Base-by-base conservation (phyloP, 164 flowering plant species). In the Vitis amurensis region DNA sequence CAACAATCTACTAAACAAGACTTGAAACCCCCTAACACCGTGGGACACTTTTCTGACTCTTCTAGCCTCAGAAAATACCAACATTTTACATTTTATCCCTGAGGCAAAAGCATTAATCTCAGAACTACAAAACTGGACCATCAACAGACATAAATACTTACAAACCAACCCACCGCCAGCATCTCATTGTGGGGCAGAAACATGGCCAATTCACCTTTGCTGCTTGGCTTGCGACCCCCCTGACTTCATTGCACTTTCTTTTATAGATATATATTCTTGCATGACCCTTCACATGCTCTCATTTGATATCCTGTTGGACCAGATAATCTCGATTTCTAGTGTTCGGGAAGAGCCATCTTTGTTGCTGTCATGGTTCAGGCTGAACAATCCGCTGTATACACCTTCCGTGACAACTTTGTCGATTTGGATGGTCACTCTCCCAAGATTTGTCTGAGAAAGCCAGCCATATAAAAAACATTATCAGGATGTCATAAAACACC, bases 361-460 rank as follows among this genome's bases (percentile, higher is more conserved):
- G 73, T 82, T 84, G 76, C 76, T 75, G 37, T 89, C 93, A 53
- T 89, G 91, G 70, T 81, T 90, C 15, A 94, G 89, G 81, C 89
- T 89, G 82, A 93, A 87, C 47, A 87, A 63, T 15, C 97, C 98
- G 48, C 94, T 91, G 76, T 85, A 85, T 52, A 80, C 78, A 59
- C 97, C 98, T 77, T 93, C 94, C 0, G 79, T 80, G 51, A 93
- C 91, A 4, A 93, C 94, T 80, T 89, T 93, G 82, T 93, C 98
- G 59, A 93, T 93, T 73, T 90, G 97, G 71, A 93, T 90, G 4
- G 93, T 89, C 58, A 93, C 91, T 71, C 89, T 89, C 37, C 98
- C 98, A 50, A 91, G 87, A 59, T 89, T 89, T 47, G 89, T 59
- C 98, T 93, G 96, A 74, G 44, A 78, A 77, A 61, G 30, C 11